Evolutionary conservation across 2,329 filamentous ascomycete genomes (phyloP).

Genomic region (Tolypocladium sp.): DNA sequence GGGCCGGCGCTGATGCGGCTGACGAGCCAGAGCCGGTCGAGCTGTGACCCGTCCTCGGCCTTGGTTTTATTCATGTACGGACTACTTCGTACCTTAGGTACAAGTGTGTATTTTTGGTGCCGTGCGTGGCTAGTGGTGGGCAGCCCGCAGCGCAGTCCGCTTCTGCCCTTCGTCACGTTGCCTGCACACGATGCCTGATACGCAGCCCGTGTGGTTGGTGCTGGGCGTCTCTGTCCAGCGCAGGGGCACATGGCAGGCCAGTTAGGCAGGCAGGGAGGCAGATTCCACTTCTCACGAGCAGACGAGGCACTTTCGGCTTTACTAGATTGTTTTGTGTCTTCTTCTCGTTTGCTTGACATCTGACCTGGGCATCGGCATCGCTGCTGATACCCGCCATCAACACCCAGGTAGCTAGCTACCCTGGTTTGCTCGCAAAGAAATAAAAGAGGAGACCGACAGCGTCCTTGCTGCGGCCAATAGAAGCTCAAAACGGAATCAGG

Average conservation of each 20-base stretch:
- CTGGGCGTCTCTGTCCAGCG: no score
- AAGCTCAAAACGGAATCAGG: neutral
- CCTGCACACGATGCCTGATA: neutral
- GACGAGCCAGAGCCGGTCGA: neutral
- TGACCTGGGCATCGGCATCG: neutral
- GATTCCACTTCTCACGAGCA: neutral
- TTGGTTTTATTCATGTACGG: neutral
- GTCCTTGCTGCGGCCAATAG: neutral
- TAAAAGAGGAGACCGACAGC: neutral
- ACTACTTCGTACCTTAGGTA: no score
- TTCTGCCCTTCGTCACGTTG: constrained; percentile 2
- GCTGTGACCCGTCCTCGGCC: neutral
- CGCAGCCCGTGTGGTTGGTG: neutral
- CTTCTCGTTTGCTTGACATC: neutral
- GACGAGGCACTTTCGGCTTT: neutral
- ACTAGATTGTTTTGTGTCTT: neutral
- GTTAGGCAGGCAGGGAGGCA: neutral
- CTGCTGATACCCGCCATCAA: neutral
- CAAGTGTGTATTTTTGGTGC: neutral
- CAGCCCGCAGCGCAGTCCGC: constrained; percentile 1
- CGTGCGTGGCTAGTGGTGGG: neutral
- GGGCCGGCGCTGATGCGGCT: neutral
- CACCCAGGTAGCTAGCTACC: neutral
- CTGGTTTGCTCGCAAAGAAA: neutral
- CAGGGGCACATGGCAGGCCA: neutral